phyloP scores from a whole-genome alignment of 75 land plant species.

The Selaginella moellendorffii region DNA sequence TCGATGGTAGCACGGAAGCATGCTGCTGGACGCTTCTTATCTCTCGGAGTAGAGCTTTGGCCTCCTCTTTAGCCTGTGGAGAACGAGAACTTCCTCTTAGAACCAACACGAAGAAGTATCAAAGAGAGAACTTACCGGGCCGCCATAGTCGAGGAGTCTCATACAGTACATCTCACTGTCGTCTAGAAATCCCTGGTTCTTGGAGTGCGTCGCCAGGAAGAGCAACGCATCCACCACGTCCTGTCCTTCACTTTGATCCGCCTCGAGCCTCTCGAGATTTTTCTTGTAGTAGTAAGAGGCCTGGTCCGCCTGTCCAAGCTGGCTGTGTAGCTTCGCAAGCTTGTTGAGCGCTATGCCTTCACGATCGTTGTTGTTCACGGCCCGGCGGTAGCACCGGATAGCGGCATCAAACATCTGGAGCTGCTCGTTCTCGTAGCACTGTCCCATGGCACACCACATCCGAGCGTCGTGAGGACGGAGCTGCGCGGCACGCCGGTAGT shows the following conservation, averaged over 20 bases:
- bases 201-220: constrained; percentile 60
- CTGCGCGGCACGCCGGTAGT: constrained; percentile 59
- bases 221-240: constrained; percentile 75
- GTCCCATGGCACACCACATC: constrained; percentile 97
- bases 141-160: constrained; percentile 70
- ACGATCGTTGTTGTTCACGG: constrained; percentile 62
- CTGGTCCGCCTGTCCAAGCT: constrained; percentile 55
- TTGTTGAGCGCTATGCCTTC: constrained; percentile 86
- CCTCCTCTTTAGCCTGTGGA: constrained; percentile 77
- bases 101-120: too few relatives aligned
- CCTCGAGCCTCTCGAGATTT: constrained; percentile 84
- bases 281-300: constrained; percentile 86
- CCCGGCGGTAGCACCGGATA: constrained; percentile 73
- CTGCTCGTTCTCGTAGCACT: constrained; percentile 81
- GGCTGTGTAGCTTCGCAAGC: constrained; percentile 65
- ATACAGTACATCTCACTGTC: constrained; percentile 75
- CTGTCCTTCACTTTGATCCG: constrained; percentile 76
- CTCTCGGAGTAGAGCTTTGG: constrained; percentile 53
- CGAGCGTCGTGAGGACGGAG: constrained; percentile 86
- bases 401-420: constrained; percentile 74
- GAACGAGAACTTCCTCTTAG: too few relatives aligned
- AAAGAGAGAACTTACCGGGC: constrained; percentile 83
- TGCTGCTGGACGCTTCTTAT: constrained; percentile 40
- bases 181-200: constrained; percentile 43
- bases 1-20: too few relatives aligned